Evolutionary conservation across 345 rosid species (phyloP), one percentile per base, ranked within the genome.

Genomic region (Hibiscus mutabilis): DNA sequence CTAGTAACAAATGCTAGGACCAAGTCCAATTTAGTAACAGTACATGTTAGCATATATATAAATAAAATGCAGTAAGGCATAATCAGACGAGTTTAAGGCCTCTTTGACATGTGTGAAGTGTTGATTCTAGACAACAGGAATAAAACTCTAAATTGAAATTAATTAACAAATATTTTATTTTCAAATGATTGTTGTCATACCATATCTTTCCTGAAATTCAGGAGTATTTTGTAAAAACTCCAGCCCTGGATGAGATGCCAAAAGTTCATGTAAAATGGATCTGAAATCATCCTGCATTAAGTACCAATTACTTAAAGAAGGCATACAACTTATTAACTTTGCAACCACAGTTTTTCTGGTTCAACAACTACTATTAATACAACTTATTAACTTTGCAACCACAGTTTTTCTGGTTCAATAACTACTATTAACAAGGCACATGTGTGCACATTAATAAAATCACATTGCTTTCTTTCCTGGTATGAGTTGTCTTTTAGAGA

Each of bases 121-220:
- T 66, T 22, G 14, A 47, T 52, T n/a, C 46, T 19, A 15, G 40
- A 66, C 21, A 46, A 66, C 2, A 51, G 44, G 37, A 29, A 51
- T n/a, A 55, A 3, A 33, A 18, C 21, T 66, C 35, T 64, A 64
- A 40, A 2, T 37, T 6, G 10, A 57, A 21, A 33, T 2, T 16
- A 70, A 56, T 15, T 15, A 37, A 25, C 37, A 51, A 76, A 42
- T 6, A 60, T 25, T 33, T 42, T 49, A 33, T 18, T 21, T 31
- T 27, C 62, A 59, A 72, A 46, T 33, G 60, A 66, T 70, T 81
- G 37, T 7, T 21, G 25, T 31, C 87, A 10, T 76, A 92, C 99
- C 96, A 79, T 95, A 95, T 92, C 91, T 85, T 81, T 95, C 92
- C 81, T 89, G 98, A 78, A 88, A 89, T 78, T 92, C 97, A 60